Evolutionary conservation across 305 asterid genomes (phyloP), one percentile per base, ranked within the genome.

Genomic region (Fraxinus sp.): DNA sequence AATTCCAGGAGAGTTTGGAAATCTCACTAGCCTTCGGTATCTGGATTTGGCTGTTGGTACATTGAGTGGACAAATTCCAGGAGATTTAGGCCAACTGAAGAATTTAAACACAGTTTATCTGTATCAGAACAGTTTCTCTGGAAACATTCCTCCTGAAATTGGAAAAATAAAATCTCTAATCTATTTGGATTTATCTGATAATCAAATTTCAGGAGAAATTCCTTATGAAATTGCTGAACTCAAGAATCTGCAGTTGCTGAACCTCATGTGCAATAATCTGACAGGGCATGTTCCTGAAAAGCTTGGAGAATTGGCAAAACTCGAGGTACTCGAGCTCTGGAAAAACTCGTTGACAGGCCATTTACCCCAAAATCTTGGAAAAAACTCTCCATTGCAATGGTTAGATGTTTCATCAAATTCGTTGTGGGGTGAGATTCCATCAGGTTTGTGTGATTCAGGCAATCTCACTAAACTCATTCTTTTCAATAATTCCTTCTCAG

Each of bases 401-500:
- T 57, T 94, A 62, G 98, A 94, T 37, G 96, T 92, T 16, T 94
- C 98, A 2, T 86, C 97, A n/a, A 94, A 94, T 76, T 84, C 82
- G 28, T 46, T 94, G n/a, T 79, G 90, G 2, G 97, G 98, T 57
- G 90, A 90, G 85, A 85, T 94, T 73, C 98, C 98, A 14, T 80
- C 90, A 30, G 97, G 64, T 35, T 59, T 94, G 81, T 91, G 98
- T 57, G 86, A 83, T 20, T 79, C 85, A 22, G 93, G 93, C 52
- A 91, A 89, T 66, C 91, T 94, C 80, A 94, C 93, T 28, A 92
- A 93, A 74, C 95, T 94, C 85, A 93, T 94, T n/a, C 93, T 94
- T 11, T 91, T 93, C 85, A 91, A 94, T 70, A 94, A 94, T 91
- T 89, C 92, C 13, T 89, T 94, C 82, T 85, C 95, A 0, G 98